A percentile compares a stretch with the other conserved stretches of the same genome.
These are phyloP conservation scores for Xylaria sp. DNA, from an alignment of 2,329 filamentous ascomycete genomes.

Conservation along the genomic window DNA sequence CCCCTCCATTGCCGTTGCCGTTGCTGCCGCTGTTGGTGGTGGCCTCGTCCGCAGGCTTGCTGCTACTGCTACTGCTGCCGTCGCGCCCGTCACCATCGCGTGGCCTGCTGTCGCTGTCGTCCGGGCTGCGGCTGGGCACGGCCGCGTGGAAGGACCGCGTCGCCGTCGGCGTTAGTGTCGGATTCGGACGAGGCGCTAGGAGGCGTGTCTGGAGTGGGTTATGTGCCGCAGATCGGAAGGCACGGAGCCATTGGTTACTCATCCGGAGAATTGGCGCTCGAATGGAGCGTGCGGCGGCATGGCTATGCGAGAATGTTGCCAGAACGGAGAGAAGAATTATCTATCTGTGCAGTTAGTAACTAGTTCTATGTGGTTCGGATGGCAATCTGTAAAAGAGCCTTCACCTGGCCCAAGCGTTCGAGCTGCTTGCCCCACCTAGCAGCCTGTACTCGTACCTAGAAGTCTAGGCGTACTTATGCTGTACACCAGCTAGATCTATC, in stretches of 20 bases:
- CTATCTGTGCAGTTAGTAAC: neutral
- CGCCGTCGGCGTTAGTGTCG: conserved; percentile 27
- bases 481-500: neutral
- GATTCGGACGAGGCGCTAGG: conserved; percentile 23
- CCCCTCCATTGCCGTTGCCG: conserved; percentile 31
- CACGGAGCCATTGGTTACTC: conserved; percentile 49
- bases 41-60: conserved; percentile 42
- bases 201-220: conserved; percentile 36
- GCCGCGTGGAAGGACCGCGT: conserved; percentile 45
- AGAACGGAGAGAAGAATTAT: neutral
- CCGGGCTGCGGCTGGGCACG: conserved; percentile 35
- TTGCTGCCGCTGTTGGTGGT: conserved; percentile 16
- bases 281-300: conserved; percentile 49
- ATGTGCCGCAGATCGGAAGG: conserved; percentile 47
- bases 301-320: conserved; percentile 38
- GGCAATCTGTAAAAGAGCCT: too few species aligned
- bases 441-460: too few species aligned
- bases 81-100: conserved; percentile 39
- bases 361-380: too few species aligned
- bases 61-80: conserved; percentile 2
- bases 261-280: conserved; percentile 51
- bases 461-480: too few species aligned
- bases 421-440: conserved; percentile 13
- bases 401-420: conserved; percentile 27
- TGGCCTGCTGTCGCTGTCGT: conserved; percentile 37